These are phyloP conservation scores for Xylariaceae sp. DNA, from an alignment of 2,329 filamentous ascomycete species.

Conservation along the genomic window DNA sequence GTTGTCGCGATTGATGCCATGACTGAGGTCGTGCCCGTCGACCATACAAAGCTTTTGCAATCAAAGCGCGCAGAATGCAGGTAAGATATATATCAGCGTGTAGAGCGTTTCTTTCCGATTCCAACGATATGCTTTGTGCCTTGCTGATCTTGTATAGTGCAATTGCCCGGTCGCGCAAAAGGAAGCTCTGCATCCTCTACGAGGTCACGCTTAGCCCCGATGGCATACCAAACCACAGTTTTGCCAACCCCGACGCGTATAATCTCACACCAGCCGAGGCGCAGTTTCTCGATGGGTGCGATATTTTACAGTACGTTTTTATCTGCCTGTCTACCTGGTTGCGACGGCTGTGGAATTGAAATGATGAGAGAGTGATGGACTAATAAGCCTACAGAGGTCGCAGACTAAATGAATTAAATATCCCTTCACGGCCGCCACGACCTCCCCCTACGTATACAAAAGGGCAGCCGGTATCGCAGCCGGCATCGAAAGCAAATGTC, in stretches of 20 bases:
- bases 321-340: not conserved
- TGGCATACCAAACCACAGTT: slow-evolving; percentile 55
- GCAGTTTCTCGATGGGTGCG: slow-evolving; percentile 53
- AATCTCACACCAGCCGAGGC: slow-evolving; percentile 48
- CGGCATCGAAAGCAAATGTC: too few relatives aligned
- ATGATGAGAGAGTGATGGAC: slow-evolving; percentile 12
- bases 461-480: too few relatives aligned
- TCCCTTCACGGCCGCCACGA: too few relatives aligned
- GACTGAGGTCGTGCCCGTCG: slow-evolving; percentile 65
- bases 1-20: slow-evolving; percentile 65
- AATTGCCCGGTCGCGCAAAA: slow-evolving; percentile 81
- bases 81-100: slow-evolving; percentile 45
- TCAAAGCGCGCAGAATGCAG: slow-evolving; percentile 60
- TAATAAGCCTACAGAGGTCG: slow-evolving; percentile 39
- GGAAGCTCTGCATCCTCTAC: slow-evolving; percentile 86
- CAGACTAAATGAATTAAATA: slow-evolving; percentile 27
- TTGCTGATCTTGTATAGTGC: slow-evolving; percentile 51
- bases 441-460: too few relatives aligned
- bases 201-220: slow-evolving; percentile 68
- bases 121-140: slow-evolving; percentile 40
- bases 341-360: not conserved
- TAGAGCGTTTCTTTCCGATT: slow-evolving; percentile 49
- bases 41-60: slow-evolving; percentile 63
- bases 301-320: slow-evolving; percentile 56
- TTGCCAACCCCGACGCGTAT: slow-evolving; percentile 54